Evolutionary conservation across 768 basidiomycete species (phyloP).

Genomic region (Phlegmacium glaucopus): DNA sequence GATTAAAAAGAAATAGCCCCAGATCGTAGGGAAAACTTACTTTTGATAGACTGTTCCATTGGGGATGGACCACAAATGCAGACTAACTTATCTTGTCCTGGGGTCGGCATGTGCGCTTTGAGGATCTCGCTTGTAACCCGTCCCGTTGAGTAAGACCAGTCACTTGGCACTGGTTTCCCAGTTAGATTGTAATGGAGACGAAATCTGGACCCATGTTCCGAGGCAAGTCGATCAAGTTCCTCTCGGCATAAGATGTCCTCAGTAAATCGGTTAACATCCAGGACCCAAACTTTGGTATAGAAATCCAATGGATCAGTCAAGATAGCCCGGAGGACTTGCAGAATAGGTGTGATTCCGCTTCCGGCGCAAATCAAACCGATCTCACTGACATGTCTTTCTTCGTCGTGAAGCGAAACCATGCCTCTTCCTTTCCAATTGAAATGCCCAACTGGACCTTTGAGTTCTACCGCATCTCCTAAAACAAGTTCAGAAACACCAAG

Average conservation of each 20-base stretch:
- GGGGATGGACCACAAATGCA: conserved; percentile 47
- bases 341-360: conserved; percentile 57
- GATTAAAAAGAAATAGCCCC: no score
- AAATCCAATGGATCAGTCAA: conserved; percentile 34
- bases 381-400: conserved; percentile 29
- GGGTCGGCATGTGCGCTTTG: conserved; percentile 34
- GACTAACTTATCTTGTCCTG: conserved; percentile 35
- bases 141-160: conserved; percentile 40
- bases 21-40: not conserved
- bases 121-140: conserved; percentile 39
- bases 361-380: conserved; percentile 58
- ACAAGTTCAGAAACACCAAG: conserved; percentile 39
- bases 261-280: conserved; percentile 45
- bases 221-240: conserved; percentile 41
- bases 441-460: conserved; percentile 59
- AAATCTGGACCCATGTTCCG: conserved; percentile 26
- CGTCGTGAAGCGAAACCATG: conserved; percentile 32
- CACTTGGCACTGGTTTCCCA: conserved; percentile 25
- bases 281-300: conserved; percentile 35
- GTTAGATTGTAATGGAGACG: conserved; percentile 43
- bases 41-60: conserved; percentile 19
- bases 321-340: conserved; percentile 50
- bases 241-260: conserved; percentile 48
- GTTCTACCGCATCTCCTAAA: conserved; percentile 47
- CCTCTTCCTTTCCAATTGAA: conserved; percentile 50